Evolutionary conservation across 768 basidiomycete genomes (phyloP).

Genomic region (Pulveroboletus sp.): DNA sequence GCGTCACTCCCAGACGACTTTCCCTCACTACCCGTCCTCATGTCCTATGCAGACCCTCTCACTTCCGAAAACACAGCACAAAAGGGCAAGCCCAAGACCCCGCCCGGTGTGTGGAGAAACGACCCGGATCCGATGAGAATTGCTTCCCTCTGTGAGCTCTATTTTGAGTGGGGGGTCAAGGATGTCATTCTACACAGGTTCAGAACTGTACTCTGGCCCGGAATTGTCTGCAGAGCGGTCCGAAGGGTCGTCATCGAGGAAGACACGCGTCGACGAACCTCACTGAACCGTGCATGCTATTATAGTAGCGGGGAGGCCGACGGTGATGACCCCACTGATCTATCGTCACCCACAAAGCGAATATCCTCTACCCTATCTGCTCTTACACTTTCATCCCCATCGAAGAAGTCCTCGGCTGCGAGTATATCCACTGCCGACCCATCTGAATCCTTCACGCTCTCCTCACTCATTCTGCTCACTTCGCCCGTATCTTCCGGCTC

Average conservation of each 20-base stretch:
- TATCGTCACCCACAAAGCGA: slow-evolving; percentile 15
- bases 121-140: slow-evolving; percentile 70
- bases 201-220: slow-evolving; percentile 76
- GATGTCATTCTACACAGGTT: slow-evolving; percentile 82
- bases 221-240: slow-evolving; percentile 63
- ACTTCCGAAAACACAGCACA: slow-evolving; percentile 54
- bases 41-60: slow-evolving; percentile 74
- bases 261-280: slow-evolving; percentile 29
- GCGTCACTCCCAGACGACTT: slow-evolving; percentile 61
- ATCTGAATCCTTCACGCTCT: slow-evolving; percentile 9
- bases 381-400: slow-evolving; percentile 16
- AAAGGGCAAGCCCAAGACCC: slow-evolving; percentile 31
- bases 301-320: not conserved
- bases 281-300: not conserved
- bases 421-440: not conserved
- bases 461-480: slow-evolving; percentile 15
- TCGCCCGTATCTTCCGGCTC: not conserved
- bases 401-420: slow-evolving; percentile 6
- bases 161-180: slow-evolving; percentile 89
- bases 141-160: slow-evolving; percentile 76
- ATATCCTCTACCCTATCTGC: slow-evolving; percentile 9
- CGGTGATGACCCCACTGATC: not conserved
- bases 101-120: slow-evolving; percentile 41
- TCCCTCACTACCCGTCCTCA: slow-evolving; percentile 67
- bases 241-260: slow-evolving; percentile 55